Evolutionary conservation across 2,329 filamentous ascomycete genomes (phyloP), one percentile per base, ranked within the genome.

Genomic region (Fusarium marasasianum): DNA sequence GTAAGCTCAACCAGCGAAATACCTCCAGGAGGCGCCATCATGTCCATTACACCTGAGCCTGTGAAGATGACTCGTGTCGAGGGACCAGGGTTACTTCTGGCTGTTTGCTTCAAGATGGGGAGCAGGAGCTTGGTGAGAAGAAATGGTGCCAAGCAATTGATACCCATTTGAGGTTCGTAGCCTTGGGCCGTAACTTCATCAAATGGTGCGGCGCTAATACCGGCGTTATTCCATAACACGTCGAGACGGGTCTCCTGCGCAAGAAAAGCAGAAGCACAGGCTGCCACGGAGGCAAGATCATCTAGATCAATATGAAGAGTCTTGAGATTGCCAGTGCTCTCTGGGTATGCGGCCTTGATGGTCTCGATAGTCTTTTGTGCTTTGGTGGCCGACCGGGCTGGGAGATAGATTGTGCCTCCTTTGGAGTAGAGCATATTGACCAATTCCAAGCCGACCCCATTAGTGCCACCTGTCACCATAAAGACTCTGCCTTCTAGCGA

Each of bases 341-440:
- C 35, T 2, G 69, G 47, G 9, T 45, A 4, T 4, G 53, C 13
- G 1, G 38, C 31, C 4, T 63, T 35, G 5, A 51, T 77, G 38
- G 82, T 56, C 14, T 77, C 59, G 17, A 85, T 84, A 6, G 81
- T 80, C 17, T 64, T 24, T 12, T 35, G n/a, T 33, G 38, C 63
- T 40, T 65, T 65, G 9, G 15, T 22, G 12, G 22, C 4, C 15
- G 63, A 63, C 1, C 58, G 33, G n/a, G 45, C 48, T 1, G 63
- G 58, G 1, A 65, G 3, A 35, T 90, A 91, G 10, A 91, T 82
- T 1, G 83, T 90, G 26, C 82, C 88, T 31, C 88, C 86, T 8
- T 83, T 84, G 1, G 79, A 75, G 73, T 90, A 91, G 6, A 91
- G 82, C 3, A 91, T 84, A 37, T 84, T 84, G 55, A 81, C 81